Base-by-base conservation (phyloP, 768 basidiomycete species). In the Leccinum broughii region DNA sequence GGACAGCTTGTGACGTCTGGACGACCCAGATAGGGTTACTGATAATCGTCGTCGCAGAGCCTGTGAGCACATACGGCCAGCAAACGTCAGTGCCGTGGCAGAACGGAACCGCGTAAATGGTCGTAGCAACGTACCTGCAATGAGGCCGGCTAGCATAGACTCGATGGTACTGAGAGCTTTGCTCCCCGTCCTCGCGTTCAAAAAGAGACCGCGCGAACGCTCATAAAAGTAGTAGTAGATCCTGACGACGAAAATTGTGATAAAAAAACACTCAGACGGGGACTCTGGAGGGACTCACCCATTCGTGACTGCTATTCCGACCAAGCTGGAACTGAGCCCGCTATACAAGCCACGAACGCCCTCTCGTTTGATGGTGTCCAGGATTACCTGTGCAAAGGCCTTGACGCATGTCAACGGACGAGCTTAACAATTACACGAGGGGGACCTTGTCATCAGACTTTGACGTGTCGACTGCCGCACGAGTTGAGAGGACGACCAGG, bases 11-110 rank as follows among this genome's bases (percentile, higher is more conserved):
- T 8, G 89, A 88, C 6, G 93, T 94, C 72, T 98, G 95, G 22
- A 98, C 81, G 52, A 97, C 94, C 97, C 97, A 99, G 61, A 98
- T 89, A 3, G 96, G 96, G 75, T 98, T 98, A 72, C 87, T 90
- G 63, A 92, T 81, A 63, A 96, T 75, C 4, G 93, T 90, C 3
- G 96, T 97, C 11, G 90, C 90, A 48, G 90, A 89, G 41, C 95
- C 95, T 93, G 51, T 34, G 30, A 30, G 13, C 8, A 30, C 30
- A 30, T n/a, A 6, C 14, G 30, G 11, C 28, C 8, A 32, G 51
- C 9, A 51, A 20, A 30, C n/a, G 30, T 30, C 30, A 30, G 9
- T 20, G 8, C 6, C 14, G 1, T 51, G 28, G 50, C 50, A n/a
- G 0, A n/a, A 3, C 0, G 41, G n/a, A 44, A 44, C 41, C n/a